Evolutionary conservation across 805 yeast species (phyloP).

Genomic region (Clavispora vitiphila): DNA sequence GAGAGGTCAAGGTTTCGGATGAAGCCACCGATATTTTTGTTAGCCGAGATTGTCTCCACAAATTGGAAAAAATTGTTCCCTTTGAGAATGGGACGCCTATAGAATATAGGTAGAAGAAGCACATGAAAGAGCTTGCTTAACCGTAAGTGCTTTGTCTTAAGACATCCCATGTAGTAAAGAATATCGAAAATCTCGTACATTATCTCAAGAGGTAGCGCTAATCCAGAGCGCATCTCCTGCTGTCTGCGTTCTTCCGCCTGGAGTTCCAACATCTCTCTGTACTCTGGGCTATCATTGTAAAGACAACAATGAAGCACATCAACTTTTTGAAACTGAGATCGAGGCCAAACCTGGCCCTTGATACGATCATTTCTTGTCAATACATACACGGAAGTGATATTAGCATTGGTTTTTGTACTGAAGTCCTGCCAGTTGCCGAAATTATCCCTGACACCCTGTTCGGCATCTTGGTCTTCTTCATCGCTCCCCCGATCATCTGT

Average conservation of each 20-base stretch:
- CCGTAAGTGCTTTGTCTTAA: slow-evolving; percentile 48
- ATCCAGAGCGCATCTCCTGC: slow-evolving; percentile 11
- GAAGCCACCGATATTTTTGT: slow-evolving; percentile 48
- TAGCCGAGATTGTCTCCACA: slow-evolving; percentile 59
- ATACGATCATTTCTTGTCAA: slow-evolving; percentile 19
- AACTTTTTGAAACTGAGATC: slow-evolving; percentile 45
- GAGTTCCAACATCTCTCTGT: slow-evolving; percentile 11
- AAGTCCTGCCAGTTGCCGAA: slow-evolving; percentile 23
- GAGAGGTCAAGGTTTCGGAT: slow-evolving; percentile 71
- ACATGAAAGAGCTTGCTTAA: slow-evolving; percentile 60
- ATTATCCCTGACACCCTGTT: slow-evolving; percentile 8
- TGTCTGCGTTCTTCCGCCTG: slow-evolving; percentile 8
- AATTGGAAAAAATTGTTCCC: slow-evolving; percentile 68
- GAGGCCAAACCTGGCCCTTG: slow-evolving; percentile 41
- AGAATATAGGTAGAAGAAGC: slow-evolving; percentile 60
- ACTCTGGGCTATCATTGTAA: slow-evolving; percentile 20
- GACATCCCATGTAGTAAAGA: slow-evolving; percentile 21
- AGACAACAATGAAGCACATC: slow-evolving; percentile 40
- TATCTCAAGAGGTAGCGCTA: slow-evolving; percentile 34
- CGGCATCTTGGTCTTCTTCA: slow-evolving; percentile 7
- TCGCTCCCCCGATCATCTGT: slow-evolving; percentile 20
- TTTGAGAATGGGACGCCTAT: slow-evolving; percentile 55
- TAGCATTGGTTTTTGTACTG: slow-evolving; percentile 20
- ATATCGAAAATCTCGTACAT: slow-evolving; percentile 28
- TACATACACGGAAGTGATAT: slow-evolving; percentile 31